Evolutionary conservation across 306 rosid species (phyloP).

Genomic region (Citrullus colocynthis): DNA sequence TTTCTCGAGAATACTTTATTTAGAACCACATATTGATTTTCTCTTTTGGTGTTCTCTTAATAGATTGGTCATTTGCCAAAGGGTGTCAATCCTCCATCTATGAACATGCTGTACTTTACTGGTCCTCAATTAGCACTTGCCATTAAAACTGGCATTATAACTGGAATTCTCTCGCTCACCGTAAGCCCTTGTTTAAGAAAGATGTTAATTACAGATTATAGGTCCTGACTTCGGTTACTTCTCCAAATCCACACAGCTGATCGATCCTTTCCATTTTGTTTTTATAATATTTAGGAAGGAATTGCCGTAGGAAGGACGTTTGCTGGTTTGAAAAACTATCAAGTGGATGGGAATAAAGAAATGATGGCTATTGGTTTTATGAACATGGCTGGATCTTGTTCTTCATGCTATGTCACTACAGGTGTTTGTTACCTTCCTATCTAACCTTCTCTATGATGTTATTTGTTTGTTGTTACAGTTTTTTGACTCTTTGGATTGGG

Average conservation of each 20-base stretch:
- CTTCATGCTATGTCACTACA: slow-evolving; percentile 89
- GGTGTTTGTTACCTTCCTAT: slow-evolving; percentile 25
- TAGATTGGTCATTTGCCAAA: slow-evolving; percentile 88
- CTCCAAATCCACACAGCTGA: background rate
- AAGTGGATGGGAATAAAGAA: slow-evolving; percentile 98
- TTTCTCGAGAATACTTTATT: background rate
- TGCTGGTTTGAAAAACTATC: slow-evolving; percentile 79
- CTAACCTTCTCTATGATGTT: background rate
- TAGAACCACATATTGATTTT: background rate
- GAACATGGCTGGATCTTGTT: slow-evolving; percentile 91
- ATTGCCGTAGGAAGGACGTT: slow-evolving; percentile 97
- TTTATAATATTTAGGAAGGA: slow-evolving; percentile 55
- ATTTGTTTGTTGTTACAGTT: background rate
- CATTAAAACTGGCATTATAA: slow-evolving; percentile 80
- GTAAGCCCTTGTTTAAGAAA: slow-evolving; percentile 33
- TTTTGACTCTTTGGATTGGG: background rate
- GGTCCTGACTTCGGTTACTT: background rate
- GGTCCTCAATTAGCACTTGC: slow-evolving; percentile 65
- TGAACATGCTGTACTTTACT: slow-evolving; percentile 64
- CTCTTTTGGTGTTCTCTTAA: background rate
- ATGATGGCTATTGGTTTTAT: slow-evolving; percentile 96
- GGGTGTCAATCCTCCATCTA: slow-evolving; percentile 84
- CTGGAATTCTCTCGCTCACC: slow-evolving; percentile 86
- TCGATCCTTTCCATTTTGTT: background rate
- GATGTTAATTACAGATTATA: background rate